These are phyloP conservation scores for Pseudogymnoascus verrucosus DNA, from an alignment of 2,329 filamentous ascomycete species.

Conservation along the genomic window DNA sequence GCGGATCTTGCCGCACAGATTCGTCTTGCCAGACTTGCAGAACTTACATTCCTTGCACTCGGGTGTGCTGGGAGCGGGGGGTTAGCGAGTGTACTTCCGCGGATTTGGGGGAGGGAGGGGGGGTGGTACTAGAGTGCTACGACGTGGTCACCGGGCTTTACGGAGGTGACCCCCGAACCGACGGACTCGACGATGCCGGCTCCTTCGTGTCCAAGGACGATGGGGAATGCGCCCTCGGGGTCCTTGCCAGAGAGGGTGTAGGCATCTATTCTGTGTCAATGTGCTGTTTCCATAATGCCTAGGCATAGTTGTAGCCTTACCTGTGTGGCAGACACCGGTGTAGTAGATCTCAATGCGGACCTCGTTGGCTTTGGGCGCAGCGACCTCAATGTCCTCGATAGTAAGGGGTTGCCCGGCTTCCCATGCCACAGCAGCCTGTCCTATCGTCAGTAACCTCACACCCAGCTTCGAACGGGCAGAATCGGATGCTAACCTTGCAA, in stretches of 20 bases:
- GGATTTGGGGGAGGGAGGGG: constrained; percentile 11
- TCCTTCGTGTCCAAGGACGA: constrained; percentile 84
- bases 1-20: constrained; percentile 97
- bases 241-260: constrained; percentile 96
- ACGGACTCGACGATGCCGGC: constrained; percentile 89
- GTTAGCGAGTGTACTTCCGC: constrained; percentile 13
- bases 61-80: constrained; percentile 58
- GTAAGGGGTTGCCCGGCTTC: constrained; percentile 83
- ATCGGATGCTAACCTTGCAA: constrained; percentile 56
- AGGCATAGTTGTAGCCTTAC: constrained; percentile 40
- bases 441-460: background rate
- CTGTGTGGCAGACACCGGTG: constrained; percentile 97
- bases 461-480: background rate
- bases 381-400: constrained; percentile 89
- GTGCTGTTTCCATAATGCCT: constrained; percentile 2
- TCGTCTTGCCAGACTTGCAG: constrained; percentile 99
- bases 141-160: constrained; percentile 89
- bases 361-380: constrained; percentile 81
- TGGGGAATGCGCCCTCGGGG: constrained; percentile 87
- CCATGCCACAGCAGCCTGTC: constrained; percentile 87
- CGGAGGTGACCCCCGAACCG: constrained; percentile 88
- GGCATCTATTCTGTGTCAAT: constrained; percentile 51
- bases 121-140: constrained; percentile 70
- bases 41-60: constrained; percentile 99
- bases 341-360: constrained; percentile 96